A percentile compares a stretch with the other conserved stretches of the same genome.
phyloP scores from a whole-genome alignment of 352 stramenopile species.

The Phytopythium delawarense region DNA sequence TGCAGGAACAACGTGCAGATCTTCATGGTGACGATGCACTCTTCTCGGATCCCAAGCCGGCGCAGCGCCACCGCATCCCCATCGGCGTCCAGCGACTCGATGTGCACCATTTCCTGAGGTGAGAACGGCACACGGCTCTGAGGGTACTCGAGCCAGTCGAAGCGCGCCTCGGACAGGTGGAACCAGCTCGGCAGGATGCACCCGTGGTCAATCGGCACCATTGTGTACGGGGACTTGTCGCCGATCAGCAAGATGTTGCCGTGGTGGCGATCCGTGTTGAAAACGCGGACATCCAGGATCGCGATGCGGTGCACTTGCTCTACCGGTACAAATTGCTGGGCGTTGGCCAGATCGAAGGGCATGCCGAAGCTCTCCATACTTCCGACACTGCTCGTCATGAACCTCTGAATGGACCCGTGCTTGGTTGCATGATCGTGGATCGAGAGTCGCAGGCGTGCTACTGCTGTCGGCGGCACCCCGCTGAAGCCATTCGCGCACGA shows the following conservation, averaged over 20 bases:
- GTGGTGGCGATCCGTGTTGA: slow-evolving; percentile 85
- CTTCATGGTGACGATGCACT: slow-evolving; percentile 67
- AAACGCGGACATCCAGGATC: slow-evolving; percentile 75
- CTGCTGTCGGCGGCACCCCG: slow-evolving; percentile 68
- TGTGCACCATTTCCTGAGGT: slow-evolving; percentile 36
- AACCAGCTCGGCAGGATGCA: slow-evolving; percentile 82
- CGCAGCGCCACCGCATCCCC: slow-evolving; percentile 47
- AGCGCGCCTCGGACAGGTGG: slow-evolving; percentile 69
- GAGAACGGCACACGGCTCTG: slow-evolving; percentile 63
- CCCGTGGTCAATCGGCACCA: slow-evolving; percentile 74
- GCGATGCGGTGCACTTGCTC: slow-evolving; percentile 84
- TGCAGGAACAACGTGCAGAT: slow-evolving; percentile 77
- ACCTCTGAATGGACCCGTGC: slow-evolving; percentile 74
- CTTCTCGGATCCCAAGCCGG: slow-evolving; percentile 57
- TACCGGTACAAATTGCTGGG: slow-evolving; percentile 54
- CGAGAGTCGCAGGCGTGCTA: slow-evolving; percentile 53
- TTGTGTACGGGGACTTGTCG: slow-evolving; percentile 72
- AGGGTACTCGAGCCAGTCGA: slow-evolving; percentile 81
- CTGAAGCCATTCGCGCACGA: slow-evolving; percentile 64
- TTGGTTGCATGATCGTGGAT: slow-evolving; percentile 36
- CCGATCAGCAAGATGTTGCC: slow-evolving; percentile 79
- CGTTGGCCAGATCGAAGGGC: slow-evolving; percentile 56
- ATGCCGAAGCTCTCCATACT: slow-evolving; percentile 85
- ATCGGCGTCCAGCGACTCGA: slow-evolving; percentile 45
- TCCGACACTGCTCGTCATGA: slow-evolving; percentile 70